Percentiles rank a stretch among this genome's conserved stretches.
phyloP scores from a whole-genome alignment of 192 early-diverging fungal genomes.

The Backusella australiensis region DNA sequence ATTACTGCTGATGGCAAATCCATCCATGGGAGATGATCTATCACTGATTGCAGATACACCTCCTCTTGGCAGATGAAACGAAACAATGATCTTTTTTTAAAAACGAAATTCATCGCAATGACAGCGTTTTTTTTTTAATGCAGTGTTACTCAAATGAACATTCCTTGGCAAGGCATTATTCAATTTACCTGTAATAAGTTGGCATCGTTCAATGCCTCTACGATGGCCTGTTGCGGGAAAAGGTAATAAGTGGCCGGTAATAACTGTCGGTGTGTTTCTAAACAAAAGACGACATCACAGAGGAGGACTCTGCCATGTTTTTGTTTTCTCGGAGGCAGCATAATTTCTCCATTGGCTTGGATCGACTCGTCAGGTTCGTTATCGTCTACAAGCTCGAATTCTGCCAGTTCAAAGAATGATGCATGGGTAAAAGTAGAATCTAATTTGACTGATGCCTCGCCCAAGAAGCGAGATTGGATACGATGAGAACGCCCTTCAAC shows the following conservation, averaged over 20 bases:
- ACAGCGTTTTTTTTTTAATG: not conserved
- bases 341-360: not conserved
- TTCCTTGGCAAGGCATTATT: not conserved
- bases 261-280: slow-evolving; percentile 8
- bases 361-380: not conserved
- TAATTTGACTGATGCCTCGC: slow-evolving; percentile 25
- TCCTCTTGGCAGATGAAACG: slow-evolving; percentile 14
- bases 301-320: slow-evolving; percentile 18
- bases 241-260: slow-evolving; percentile 27
- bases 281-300: slow-evolving; percentile 15
- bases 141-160: not conserved
- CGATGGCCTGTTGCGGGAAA: slow-evolving; percentile 52
- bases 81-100: slow-evolving; percentile 2
- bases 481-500: slow-evolving; percentile 7
- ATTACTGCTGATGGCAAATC: slow-evolving; percentile 13
- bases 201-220: slow-evolving; percentile 34
- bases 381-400: not conserved
- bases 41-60: not conserved
- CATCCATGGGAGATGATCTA: not conserved
- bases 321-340: slow-evolving; percentile 12
- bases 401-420: slow-evolving; percentile 12
- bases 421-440: slow-evolving; percentile 4
- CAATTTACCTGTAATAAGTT: slow-evolving; percentile 26
- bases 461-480: slow-evolving; percentile 27
- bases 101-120: not conserved